These are phyloP conservation scores for Suhomyces sp. DNA, from an alignment of 805 yeast species.

Conservation along the genomic window DNA sequence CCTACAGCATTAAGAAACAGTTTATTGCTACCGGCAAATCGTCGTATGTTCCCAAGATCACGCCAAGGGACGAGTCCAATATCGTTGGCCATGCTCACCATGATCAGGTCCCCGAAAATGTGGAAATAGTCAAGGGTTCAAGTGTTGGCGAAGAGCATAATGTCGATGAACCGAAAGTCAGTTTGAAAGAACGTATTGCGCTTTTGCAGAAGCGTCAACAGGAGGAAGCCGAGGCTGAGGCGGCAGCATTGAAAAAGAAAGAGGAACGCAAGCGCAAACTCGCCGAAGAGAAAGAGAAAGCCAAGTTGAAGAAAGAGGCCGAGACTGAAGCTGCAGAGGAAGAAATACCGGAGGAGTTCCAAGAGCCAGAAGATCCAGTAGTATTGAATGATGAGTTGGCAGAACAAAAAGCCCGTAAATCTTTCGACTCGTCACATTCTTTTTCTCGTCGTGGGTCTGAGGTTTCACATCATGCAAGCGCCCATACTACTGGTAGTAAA, in stretches of 20 bases:
- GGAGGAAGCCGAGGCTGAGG: constrained; percentile 74
- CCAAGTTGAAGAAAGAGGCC: constrained; percentile 18
- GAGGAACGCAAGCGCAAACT: constrained; percentile 48
- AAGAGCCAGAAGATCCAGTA: not conserved
- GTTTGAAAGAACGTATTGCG: constrained; percentile 84
- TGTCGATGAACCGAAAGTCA: constrained; percentile 66
- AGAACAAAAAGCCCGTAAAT: constrained; percentile 2
- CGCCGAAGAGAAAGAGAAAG: constrained; percentile 28
- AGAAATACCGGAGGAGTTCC: not conserved
- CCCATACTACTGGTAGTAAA: constrained; percentile 4
- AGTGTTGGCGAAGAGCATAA: constrained; percentile 33
- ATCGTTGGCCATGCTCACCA: constrained; percentile 29
- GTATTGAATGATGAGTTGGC: not conserved
- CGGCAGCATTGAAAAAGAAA: constrained; percentile 51
- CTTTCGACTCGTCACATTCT: constrained; percentile 3
- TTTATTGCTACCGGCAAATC: constrained; percentile 57
- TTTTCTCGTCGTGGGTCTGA: constrained; percentile 1
- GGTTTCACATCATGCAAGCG: not conserved
- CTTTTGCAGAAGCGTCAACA: constrained; percentile 76
- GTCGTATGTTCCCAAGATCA: constrained; percentile 52
- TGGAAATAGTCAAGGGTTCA: constrained; percentile 24
- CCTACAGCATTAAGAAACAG: constrained; percentile 52
- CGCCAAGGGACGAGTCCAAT: constrained; percentile 38
- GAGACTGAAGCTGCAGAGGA: constrained; percentile 7
- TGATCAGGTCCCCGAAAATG: constrained; percentile 19